A percentile compares a stretch with the other conserved stretches of the same genome.
Evolutionary conservation across 192 early-diverging fungal species (phyloP).

Genomic region (Coemansia sp.): DNA sequence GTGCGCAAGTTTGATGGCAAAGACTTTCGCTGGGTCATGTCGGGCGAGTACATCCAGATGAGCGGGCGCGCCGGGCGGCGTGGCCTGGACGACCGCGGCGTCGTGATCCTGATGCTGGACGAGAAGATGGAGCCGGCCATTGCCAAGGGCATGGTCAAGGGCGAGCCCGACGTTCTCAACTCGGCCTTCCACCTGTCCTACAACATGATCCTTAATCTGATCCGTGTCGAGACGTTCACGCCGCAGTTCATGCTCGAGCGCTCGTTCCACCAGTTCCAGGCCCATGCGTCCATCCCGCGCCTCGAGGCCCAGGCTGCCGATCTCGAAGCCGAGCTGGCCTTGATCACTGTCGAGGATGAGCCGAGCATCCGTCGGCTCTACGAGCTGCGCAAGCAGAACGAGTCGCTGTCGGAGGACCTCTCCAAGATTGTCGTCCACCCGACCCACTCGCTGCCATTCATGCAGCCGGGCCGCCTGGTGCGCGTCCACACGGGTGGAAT

Average conservation of each 20-base stretch:
- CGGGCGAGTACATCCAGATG: slow-evolving; percentile 99
- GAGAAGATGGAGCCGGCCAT: slow-evolving; percentile 90
- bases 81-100: slow-evolving; percentile 94
- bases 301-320: slow-evolving; percentile 48
- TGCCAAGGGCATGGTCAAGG: slow-evolving; percentile 92
- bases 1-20: slow-evolving; percentile 92
- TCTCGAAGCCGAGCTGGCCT: slow-evolving; percentile 49
- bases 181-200: slow-evolving; percentile 95
- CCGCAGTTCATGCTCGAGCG: slow-evolving; percentile 88
- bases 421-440: slow-evolving; percentile 79
- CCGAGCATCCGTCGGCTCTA: slow-evolving; percentile 66
- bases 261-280: slow-evolving; percentile 92
- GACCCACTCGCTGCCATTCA: slow-evolving; percentile 68
- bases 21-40: slow-evolving; percentile 72
- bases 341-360: slow-evolving; percentile 62
- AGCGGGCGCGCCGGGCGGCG: slow-evolving; percentile 95
- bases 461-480: slow-evolving; percentile 82
- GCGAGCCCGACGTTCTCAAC: slow-evolving; percentile 74
- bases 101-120: slow-evolving; percentile 95
- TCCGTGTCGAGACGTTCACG: slow-evolving; percentile 89
- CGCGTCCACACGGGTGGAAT: slow-evolving; percentile 52
- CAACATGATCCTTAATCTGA: slow-evolving; percentile 94
- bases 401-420: slow-evolving; percentile 57
- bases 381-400: slow-evolving; percentile 66
- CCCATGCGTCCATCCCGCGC: slow-evolving; percentile 71